A percentile compares a stretch with the other conserved stretches of the same genome.
Evolutionary conservation across 768 basidiomycete species (phyloP).

Genomic region (Hericium erinaceus): DNA sequence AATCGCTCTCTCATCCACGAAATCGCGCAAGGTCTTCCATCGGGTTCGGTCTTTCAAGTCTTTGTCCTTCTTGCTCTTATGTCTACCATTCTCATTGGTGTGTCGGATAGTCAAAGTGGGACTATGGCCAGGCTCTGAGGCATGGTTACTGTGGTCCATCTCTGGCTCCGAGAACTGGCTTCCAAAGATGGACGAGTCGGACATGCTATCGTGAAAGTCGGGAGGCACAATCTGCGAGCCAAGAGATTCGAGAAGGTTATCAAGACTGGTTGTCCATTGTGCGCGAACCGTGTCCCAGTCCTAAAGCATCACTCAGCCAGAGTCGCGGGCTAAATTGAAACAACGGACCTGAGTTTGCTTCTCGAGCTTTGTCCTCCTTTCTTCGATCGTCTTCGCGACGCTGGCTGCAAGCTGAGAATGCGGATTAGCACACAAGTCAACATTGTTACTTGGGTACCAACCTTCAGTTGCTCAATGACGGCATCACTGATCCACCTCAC

Average conservation of each 20-base stretch:
- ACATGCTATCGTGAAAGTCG: constrained; percentile 58
- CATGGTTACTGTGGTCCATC: constrained; percentile 14
- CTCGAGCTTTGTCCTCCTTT: constrained; percentile 52
- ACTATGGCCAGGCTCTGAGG: constrained; percentile 23
- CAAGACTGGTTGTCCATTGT: constrained; percentile 53
- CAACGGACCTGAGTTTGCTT: constrained; percentile 49
- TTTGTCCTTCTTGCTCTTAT: constrained; percentile 8
- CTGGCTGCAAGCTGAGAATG: constrained; percentile 50
- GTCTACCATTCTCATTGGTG: constrained; percentile 10
- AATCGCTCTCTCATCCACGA: constrained; percentile 75
- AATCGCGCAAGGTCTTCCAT: constrained; percentile 82
- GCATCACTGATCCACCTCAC: constrained; percentile 71
- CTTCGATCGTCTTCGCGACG: constrained; percentile 68
- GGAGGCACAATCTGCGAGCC: constrained; percentile 68
- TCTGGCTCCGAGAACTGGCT: constrained; percentile 49
- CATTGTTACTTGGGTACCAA: constrained; percentile 20
- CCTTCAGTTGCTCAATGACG: constrained; percentile 70
- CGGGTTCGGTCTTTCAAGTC: constrained; percentile 35
- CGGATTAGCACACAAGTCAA: background rate
- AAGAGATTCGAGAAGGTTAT: constrained; percentile 62
- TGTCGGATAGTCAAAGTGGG: constrained; percentile 33
- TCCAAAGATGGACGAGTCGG: constrained; percentile 72
- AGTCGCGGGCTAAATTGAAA: background rate
- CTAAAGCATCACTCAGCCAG: constrained; percentile 25
- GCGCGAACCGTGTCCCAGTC: constrained; percentile 63